These are phyloP conservation scores for Zygnema circumcarinatum DNA, from an alignment of 139 green algal genomes.

Conservation along the genomic window DNA sequence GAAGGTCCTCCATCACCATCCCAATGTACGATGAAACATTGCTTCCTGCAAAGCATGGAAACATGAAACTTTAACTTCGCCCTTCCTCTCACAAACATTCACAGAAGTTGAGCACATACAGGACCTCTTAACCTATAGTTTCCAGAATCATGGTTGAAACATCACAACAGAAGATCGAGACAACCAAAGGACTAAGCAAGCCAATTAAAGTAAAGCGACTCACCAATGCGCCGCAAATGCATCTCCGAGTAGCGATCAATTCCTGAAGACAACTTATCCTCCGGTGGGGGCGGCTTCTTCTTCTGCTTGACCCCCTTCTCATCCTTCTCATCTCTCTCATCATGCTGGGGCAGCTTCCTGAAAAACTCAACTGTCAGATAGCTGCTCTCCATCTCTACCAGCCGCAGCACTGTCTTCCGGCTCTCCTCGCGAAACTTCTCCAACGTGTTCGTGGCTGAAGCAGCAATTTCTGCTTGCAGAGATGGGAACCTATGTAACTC, in stretches of 20 bases:
- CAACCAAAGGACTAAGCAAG: too few relatives aligned
- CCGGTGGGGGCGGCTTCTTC: not conserved
- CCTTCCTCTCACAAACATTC: not conserved
- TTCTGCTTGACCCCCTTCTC: not conserved
- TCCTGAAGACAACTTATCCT: not conserved
- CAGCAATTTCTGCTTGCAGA: conserved; percentile 37
- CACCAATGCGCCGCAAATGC: conserved; percentile 28
- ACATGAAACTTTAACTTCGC: conserved; percentile 14
- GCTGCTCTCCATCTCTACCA: conserved; percentile 63
- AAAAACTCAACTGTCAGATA: conserved; percentile 63
- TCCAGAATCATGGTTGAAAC: not conserved
- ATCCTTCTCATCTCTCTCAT: not conserved
- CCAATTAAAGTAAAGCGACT: too few relatives aligned
- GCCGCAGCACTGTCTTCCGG: conserved; percentile 12
- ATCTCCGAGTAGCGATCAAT: conserved; percentile 29
- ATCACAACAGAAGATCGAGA: not conserved
- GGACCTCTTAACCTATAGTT: not conserved
- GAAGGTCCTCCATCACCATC: conserved; percentile 41
- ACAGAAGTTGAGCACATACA: not conserved
- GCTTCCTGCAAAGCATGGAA: conserved; percentile 32
- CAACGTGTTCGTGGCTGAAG: conserved; percentile 27
- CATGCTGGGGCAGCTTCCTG: conserved; percentile 27
- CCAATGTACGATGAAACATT: conserved; percentile 51
- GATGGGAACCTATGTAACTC: conserved; percentile 49
- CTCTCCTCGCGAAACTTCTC: conserved; percentile 50